These are phyloP conservation scores for Backusella tuberculispora DNA, from an alignment of 192 early-diverging fungal species.

Conservation along the genomic window DNA sequence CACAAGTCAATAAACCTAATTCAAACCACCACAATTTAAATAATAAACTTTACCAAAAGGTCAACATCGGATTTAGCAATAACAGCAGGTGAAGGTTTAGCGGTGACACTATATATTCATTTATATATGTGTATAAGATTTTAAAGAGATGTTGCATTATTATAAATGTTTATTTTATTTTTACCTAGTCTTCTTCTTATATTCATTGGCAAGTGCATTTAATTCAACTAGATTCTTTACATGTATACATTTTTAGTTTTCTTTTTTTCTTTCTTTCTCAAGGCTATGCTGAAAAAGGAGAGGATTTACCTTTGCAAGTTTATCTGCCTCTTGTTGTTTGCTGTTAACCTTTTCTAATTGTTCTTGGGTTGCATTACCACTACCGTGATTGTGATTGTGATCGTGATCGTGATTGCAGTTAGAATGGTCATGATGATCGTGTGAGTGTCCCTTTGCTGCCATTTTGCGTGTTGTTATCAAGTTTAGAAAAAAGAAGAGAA, in stretches of 20 bases:
- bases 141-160: not conserved
- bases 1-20: not conserved
- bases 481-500: not conserved
- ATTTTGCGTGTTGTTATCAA: not conserved
- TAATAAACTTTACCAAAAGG: conserved; percentile 13
- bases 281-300: not conserved
- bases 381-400: not conserved
- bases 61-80: conserved; percentile 17
- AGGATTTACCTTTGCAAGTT: conserved; percentile 23
- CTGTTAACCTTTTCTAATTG: conserved; percentile 8
- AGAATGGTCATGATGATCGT: conserved; percentile 18
- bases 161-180: not conserved
- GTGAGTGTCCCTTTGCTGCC: conserved; percentile 10
- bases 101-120: not conserved
- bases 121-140: not conserved
- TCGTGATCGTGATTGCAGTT: conserved; percentile 17
- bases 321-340: conserved; percentile 16
- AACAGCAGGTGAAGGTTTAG: conserved; percentile 10
- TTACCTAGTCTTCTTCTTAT: conserved; percentile 17
- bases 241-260: not conserved
- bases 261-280: not conserved
- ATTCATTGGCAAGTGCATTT: not conserved
- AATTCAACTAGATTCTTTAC: conserved; percentile 11
- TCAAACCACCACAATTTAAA: not conserved
- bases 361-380: not conserved